phyloP scores from a whole-genome alignment of 116 monocot genomes.

The Zostera marina region DNA sequence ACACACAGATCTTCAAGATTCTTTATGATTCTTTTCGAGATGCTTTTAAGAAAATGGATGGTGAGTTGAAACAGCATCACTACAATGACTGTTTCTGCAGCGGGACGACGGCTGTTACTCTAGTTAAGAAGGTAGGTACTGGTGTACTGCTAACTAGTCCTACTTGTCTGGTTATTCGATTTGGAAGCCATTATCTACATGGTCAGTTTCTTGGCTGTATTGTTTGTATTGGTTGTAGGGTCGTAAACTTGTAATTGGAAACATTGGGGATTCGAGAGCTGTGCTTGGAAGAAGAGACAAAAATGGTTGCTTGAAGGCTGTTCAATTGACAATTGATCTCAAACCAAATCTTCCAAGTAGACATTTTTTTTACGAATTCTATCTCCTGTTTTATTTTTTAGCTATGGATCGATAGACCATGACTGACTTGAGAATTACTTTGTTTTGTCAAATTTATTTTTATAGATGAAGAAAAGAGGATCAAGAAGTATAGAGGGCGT shows the following conservation, averaged over 20 bases:
- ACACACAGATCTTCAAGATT: slow-evolving; percentile 30
- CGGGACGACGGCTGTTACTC: slow-evolving; percentile 77
- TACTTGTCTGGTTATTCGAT: background rate
- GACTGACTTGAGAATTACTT: background rate
- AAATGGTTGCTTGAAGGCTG: slow-evolving; percentile 34
- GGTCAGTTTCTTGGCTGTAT: background rate
- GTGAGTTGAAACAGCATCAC: slow-evolving; percentile 47
- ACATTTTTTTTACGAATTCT: background rate
- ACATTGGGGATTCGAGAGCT: slow-evolving; percentile 82
- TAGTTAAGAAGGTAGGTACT: slow-evolving; percentile 36
- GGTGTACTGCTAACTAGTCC: too few species aligned
- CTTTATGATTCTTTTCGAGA: slow-evolving; percentile 47
- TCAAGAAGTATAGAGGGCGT: slow-evolving; percentile 44
- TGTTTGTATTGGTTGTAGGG: slow-evolving; percentile 25
- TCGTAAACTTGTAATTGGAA: slow-evolving; percentile 69
- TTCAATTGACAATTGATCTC: slow-evolving; percentile 81
- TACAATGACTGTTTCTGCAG: slow-evolving; percentile 69
- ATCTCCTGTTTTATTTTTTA: too few species aligned
- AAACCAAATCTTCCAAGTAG: slow-evolving; percentile 86
- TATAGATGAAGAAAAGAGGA: slow-evolving; percentile 63
- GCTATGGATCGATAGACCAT: too few species aligned
- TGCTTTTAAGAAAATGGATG: slow-evolving; percentile 71
- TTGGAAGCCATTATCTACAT: background rate
- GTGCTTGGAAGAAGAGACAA: slow-evolving; percentile 68
- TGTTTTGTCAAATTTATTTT: background rate